Percentiles rank a stretch among this genome's conserved stretches.
These are phyloP conservation scores for Wolfiporia cocos DNA, from an alignment of 1,284 basidiomycete genomes.

Conservation along the genomic window DNA sequence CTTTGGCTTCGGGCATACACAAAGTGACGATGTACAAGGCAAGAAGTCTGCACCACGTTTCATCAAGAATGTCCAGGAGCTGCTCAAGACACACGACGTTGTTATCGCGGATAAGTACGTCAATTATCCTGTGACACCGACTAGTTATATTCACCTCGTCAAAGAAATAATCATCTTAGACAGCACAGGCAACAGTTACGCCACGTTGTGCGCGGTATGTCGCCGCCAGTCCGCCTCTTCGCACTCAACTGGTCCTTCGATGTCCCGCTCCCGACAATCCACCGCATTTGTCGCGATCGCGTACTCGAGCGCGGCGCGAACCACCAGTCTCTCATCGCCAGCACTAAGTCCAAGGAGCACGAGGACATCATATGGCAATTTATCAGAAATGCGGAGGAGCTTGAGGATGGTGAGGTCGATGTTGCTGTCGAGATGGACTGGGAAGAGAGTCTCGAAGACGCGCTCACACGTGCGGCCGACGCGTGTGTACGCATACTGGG, in stretches of 20 bases:
- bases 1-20: constrained; percentile 84
- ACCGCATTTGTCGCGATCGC: constrained; percentile 75
- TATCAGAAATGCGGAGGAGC: constrained; percentile 59
- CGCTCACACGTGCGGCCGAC: constrained; percentile 55
- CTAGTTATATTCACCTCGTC: neutral
- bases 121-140: neutral
- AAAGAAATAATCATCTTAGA: constrained; percentile 82
- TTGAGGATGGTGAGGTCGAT: constrained; percentile 61
- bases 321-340: constrained; percentile 77
- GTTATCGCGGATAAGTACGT: constrained; percentile 88
- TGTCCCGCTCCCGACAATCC: constrained; percentile 46
- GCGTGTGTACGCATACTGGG: constrained; percentile 46
- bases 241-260: constrained; percentile 76
- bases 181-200: constrained; percentile 73
- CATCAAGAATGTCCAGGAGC: constrained; percentile 63
- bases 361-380: constrained; percentile 84
- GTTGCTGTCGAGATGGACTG: constrained; percentile 62
- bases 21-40: constrained; percentile 83
- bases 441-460: constrained; percentile 45
- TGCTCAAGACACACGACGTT: constrained; percentile 62
- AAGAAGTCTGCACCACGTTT: constrained; percentile 82
- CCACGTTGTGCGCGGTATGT: constrained; percentile 37
- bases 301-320: constrained; percentile 71
- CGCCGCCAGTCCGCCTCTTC: constrained; percentile 61
- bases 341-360: constrained; percentile 47